Conservation (phyloP, 352 stramenopile genomes). For the Saprolegnia parasitica region DNA sequence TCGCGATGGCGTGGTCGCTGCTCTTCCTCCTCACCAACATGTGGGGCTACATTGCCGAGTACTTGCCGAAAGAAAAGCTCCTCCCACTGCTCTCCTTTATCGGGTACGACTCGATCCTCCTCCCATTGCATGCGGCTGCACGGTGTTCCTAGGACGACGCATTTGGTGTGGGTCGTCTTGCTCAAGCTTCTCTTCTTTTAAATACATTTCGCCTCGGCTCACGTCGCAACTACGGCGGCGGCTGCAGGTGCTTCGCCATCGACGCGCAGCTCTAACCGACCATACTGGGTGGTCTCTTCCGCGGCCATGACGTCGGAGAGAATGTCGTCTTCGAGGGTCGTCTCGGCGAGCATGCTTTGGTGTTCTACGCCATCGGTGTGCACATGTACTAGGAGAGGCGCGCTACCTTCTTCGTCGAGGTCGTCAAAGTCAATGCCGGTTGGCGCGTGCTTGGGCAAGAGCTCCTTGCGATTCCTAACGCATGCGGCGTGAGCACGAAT, state of each 20-base stretch:
- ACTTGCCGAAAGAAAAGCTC: conserved; percentile 85
- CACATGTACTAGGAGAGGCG: conserved; percentile 41
- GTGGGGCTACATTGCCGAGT: conserved; percentile 66
- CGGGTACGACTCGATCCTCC: conserved; percentile 38
- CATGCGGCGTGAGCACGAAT: neutral
- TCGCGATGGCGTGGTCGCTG: conserved; percentile 81
- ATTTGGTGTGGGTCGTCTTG: conserved; percentile 77
- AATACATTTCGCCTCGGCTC: conserved; percentile 5
- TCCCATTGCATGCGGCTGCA: neutral
- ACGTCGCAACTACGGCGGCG: neutral
- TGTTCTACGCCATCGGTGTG: conserved; percentile 39
- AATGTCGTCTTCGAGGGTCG: conserved; percentile 13
- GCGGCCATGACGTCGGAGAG: too few relatives aligned
- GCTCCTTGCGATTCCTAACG: conserved; percentile 52
- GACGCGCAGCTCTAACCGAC: too few relatives aligned
- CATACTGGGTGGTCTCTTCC: too few relatives aligned
- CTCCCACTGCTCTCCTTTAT: conserved; percentile 75
- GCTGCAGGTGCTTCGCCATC: neutral
- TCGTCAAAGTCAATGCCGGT: conserved; percentile 64
- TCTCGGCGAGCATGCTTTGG: conserved; percentile 28
- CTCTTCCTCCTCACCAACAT: conserved; percentile 80
- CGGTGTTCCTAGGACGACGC: conserved; percentile 44
- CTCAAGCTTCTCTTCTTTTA: conserved; percentile 88
- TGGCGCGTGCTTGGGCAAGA: conserved; percentile 37
- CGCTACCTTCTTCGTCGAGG: conserved; percentile 31